Conservation (phyloP, 495 filamentous ascomycete genomes). For the Podospora pseudoanserina region DNA sequence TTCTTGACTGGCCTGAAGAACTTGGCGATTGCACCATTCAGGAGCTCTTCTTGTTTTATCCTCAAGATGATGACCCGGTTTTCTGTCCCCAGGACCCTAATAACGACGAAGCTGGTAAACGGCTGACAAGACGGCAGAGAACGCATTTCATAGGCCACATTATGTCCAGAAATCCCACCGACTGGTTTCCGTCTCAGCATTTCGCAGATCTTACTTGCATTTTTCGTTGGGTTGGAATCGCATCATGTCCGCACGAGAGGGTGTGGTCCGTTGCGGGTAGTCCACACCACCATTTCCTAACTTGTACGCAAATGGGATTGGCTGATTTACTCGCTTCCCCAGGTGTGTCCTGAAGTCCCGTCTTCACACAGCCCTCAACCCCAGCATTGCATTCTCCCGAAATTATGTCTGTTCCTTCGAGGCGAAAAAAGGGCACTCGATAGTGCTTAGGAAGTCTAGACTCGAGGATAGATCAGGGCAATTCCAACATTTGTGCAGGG, state of each 20-base stretch:
- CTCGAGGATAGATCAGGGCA: background rate
- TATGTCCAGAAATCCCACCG: conserved; percentile 3
- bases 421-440: background rate
- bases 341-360: background rate
- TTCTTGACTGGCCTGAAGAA: background rate
- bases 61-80: background rate
- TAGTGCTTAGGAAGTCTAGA: background rate
- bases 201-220: conserved; percentile 12
- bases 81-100: background rate
- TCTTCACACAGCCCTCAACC: background rate
- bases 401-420: background rate
- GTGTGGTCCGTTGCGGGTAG: conserved; percentile 22
- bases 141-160: too few relatives aligned
- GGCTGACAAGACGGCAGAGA: background rate
- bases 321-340: conserved; percentile 3
- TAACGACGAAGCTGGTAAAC: background rate
- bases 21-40: conserved; percentile 5
- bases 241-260: conserved; percentile 11
- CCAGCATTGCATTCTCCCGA: background rate
- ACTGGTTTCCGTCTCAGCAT: conserved; percentile 9
- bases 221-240: background rate
- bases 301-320: conserved; percentile 5
- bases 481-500: background rate
- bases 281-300: conserved; percentile 2
- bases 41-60: background rate